Percentiles rank a stretch among this genome's conserved stretches.
phyloP scores from a whole-genome alignment of 2,329 filamentous ascomycete genomes.

The Dichotomopilus funicola region DNA sequence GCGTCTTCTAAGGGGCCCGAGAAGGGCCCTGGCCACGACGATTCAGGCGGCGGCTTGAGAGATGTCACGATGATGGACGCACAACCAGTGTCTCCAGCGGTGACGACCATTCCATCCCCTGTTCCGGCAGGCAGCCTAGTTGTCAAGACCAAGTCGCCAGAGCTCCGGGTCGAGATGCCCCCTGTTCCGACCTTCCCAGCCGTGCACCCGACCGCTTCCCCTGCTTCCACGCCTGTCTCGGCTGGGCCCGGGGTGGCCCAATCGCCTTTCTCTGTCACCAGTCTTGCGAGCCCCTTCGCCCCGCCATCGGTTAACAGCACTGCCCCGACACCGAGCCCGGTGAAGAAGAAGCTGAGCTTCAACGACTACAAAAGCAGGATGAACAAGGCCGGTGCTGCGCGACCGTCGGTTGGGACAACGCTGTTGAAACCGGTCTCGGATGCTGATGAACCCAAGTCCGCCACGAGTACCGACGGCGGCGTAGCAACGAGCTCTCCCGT shows the following conservation, averaged over 20 bases:
- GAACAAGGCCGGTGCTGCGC: constrained; percentile 46
- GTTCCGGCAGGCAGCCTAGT: constrained; percentile 6
- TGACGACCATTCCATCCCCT: background rate
- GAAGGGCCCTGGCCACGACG: background rate
- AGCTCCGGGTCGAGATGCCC: constrained; percentile 51
- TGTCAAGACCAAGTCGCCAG: constrained; percentile 36
- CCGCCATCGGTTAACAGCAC: constrained; percentile 38
- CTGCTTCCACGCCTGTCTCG: constrained; percentile 40
- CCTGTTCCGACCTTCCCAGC: constrained; percentile 46
- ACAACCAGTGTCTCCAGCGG: constrained; percentile 25
- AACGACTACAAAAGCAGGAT: constrained; percentile 59
- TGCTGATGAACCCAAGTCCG: constrained; percentile 21
- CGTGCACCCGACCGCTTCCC: constrained; percentile 30
- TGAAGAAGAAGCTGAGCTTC: constrained; percentile 61
- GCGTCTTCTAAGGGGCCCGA: constrained; percentile 14
- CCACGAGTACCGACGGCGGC: constrained; percentile 15
- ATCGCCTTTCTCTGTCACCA: constrained; percentile 45
- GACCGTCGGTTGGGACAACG: constrained; percentile 30
- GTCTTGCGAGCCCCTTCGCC: constrained; percentile 38
- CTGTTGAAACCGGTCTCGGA: constrained; percentile 30
- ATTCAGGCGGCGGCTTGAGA: background rate
- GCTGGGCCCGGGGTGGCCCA: constrained; percentile 38
- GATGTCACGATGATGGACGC: constrained; percentile 32
- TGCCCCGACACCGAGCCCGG: constrained; percentile 47
- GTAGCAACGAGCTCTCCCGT: background rate